phyloP scores from a whole-genome alignment of 2,329 filamentous ascomycete genomes.

The Exutisphaerella laricina region DNA sequence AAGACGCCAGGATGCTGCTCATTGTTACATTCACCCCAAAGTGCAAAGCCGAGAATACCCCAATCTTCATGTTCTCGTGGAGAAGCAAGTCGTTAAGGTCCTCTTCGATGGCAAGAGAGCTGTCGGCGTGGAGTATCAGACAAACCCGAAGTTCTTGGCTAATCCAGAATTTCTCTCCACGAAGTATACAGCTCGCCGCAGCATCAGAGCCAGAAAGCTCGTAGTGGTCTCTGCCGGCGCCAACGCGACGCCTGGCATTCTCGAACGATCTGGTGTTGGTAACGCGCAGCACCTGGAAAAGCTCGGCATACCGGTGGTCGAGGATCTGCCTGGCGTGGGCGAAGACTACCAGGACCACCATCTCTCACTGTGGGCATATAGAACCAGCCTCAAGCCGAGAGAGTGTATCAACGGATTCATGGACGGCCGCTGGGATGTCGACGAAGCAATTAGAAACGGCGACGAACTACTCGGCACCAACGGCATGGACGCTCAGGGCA shows the following conservation, averaged over 20 bases:
- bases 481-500: conserved; percentile 47
- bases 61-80: conserved; percentile 54
- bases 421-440: conserved; percentile 44
- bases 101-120: conserved; percentile 42
- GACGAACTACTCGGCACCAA: conserved; percentile 55
- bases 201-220: conserved; percentile 50
- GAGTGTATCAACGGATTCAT: conserved; percentile 53
- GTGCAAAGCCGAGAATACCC: conserved; percentile 46
- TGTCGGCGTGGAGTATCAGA: conserved; percentile 54
- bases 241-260: conserved; percentile 52
- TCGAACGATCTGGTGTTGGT: conserved; percentile 58
- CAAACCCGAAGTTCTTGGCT: conserved; percentile 38
- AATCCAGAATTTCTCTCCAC: conserved; percentile 29
- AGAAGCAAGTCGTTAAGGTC: conserved; percentile 51
- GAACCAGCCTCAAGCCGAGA: conserved; percentile 39
- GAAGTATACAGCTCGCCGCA: conserved; percentile 37
- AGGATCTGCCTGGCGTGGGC: conserved; percentile 31
- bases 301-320: conserved; percentile 20
- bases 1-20: conserved; percentile 53
- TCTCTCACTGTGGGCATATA: conserved; percentile 50
- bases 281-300: conserved; percentile 43
- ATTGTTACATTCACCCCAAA: conserved; percentile 50
- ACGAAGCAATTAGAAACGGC: conserved; percentile 43
- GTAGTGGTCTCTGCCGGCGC: conserved; percentile 56
- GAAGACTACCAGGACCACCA: conserved; percentile 37